Evolutionary conservation across 139 green algal genomes (phyloP).

Genomic region (Chlamydomonas schloesseri): DNA sequence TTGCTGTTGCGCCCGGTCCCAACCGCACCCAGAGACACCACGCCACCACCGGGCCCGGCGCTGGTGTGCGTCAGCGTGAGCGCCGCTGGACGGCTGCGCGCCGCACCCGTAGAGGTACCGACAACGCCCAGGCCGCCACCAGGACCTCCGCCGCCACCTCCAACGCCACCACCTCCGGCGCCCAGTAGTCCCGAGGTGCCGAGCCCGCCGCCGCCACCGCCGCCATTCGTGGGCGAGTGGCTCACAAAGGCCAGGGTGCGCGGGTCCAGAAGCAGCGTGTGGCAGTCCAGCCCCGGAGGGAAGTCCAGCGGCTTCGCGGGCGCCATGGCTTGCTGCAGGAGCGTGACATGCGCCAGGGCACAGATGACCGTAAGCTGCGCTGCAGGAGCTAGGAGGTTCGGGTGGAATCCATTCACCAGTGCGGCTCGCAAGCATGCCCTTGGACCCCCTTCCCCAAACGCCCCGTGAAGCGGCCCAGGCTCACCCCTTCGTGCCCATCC

Average conservation of each 20-base stretch:
- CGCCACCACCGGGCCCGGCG: too few species aligned
- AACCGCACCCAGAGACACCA: too few species aligned
- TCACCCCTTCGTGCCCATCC: not conserved
- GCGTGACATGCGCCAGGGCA: too few species aligned
- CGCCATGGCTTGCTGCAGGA: not conserved
- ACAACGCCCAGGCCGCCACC: not conserved
- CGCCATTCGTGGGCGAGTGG: too few species aligned
- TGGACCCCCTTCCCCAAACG: too few species aligned
- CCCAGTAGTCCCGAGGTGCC: not conserved
- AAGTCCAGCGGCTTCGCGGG: conserved; percentile 46
- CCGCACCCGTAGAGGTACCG: conserved; percentile 11
- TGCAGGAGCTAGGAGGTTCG: too few species aligned
- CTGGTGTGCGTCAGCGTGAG: not conserved
- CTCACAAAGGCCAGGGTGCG: conserved; percentile 1
- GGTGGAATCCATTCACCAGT: too few species aligned
- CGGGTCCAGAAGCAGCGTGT: conserved; percentile 40
- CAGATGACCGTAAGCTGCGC: too few species aligned
- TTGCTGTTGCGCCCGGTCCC: too few species aligned
- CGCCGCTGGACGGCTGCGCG: not conserved
- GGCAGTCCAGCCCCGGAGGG: conserved; percentile 24
- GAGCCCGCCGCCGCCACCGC: not conserved
- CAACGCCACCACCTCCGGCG: not conserved
- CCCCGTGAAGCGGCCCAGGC: too few species aligned
- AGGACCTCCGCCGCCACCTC: not conserved
- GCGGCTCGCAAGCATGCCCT: too few species aligned